Conservation (phyloP, 78 protist genomes). For the Emiliania huxleyi region DNA sequence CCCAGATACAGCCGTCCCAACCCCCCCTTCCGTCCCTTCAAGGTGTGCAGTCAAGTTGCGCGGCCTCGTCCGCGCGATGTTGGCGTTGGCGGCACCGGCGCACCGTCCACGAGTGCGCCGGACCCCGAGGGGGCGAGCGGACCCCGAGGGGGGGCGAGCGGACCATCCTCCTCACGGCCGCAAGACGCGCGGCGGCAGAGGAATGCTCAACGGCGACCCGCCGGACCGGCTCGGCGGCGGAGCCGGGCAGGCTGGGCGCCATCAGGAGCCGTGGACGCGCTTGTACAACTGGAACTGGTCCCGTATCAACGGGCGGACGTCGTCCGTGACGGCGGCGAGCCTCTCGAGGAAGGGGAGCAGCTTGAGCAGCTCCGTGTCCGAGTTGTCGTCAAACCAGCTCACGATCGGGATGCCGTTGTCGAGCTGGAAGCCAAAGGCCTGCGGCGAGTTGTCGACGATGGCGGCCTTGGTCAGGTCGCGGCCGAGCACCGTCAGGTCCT, state of each 20-base stretch:
- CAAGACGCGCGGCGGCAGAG: too few species aligned
- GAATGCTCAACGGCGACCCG: too few species aligned
- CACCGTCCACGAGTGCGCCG: too few species aligned
- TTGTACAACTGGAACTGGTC: neutral
- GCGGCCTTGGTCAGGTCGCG: constrained; percentile 69
- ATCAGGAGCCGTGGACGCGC: neutral
- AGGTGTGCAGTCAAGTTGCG: too few species aligned
- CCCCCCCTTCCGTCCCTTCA: too few species aligned
- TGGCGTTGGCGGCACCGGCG: too few species aligned
- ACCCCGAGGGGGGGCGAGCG: too few species aligned
- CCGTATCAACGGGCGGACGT: neutral
- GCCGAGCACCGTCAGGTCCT: constrained; percentile 82
- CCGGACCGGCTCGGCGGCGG: neutral
- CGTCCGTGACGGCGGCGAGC: neutral
- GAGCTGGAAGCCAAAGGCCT: constrained; percentile 83
- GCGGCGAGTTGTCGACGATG: constrained; percentile 90
- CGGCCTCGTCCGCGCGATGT: too few species aligned
- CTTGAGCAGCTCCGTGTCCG: constrained; percentile 66
- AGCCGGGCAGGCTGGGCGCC: neutral
- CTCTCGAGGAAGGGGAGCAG: constrained; percentile 39
- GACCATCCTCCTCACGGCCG: too few species aligned
- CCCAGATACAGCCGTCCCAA: too few species aligned
- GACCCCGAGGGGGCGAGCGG: too few species aligned
- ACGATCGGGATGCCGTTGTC: constrained; percentile 87
- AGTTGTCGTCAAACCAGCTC: constrained; percentile 65